Conservation (phyloP, 2,329 filamentous ascomycete species). For the Orbilia brochopaga region DNA sequence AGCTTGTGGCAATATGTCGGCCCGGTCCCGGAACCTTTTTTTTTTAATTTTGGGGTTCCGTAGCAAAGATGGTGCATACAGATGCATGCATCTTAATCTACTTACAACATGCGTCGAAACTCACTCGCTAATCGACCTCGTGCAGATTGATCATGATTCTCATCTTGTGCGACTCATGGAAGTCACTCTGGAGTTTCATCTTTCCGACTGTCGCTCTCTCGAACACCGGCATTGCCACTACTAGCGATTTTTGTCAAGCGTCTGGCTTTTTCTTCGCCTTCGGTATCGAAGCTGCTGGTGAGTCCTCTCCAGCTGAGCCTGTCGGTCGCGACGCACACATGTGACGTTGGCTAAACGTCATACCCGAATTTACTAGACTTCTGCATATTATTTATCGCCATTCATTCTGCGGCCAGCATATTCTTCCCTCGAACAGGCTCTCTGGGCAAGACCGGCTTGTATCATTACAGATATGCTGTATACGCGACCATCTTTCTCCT, state of each 20-base stretch:
- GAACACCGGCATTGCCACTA: slow-evolving; percentile 62
- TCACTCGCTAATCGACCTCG: not conserved
- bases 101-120: not conserved
- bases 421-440: slow-evolving; percentile 63
- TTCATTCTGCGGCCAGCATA: slow-evolving; percentile 76
- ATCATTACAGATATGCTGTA: slow-evolving; percentile 69
- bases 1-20: too few relatives aligned
- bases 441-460: slow-evolving; percentile 68
- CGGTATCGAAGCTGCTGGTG: slow-evolving; percentile 70
- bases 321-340: not conserved
- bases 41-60: too few relatives aligned
- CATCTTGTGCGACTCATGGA: slow-evolving; percentile 74
- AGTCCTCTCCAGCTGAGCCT: slow-evolving; percentile 42
- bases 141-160: slow-evolving; percentile 74
- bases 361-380: slow-evolving; percentile 62
- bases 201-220: slow-evolving; percentile 68
- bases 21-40: too few relatives aligned
- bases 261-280: slow-evolving; percentile 72
- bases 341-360: slow-evolving; percentile 10
- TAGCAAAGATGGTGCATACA: slow-evolving; percentile 1
- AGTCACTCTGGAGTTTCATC: slow-evolving; percentile 71
- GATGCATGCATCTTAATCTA: not conserved
- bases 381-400: slow-evolving; percentile 73
- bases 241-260: slow-evolving; percentile 69
- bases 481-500: slow-evolving; percentile 66